These are phyloP conservation scores for Mucor plumbeus DNA, from an alignment of 371 early-diverging fungal species.

Conservation along the genomic window DNA sequence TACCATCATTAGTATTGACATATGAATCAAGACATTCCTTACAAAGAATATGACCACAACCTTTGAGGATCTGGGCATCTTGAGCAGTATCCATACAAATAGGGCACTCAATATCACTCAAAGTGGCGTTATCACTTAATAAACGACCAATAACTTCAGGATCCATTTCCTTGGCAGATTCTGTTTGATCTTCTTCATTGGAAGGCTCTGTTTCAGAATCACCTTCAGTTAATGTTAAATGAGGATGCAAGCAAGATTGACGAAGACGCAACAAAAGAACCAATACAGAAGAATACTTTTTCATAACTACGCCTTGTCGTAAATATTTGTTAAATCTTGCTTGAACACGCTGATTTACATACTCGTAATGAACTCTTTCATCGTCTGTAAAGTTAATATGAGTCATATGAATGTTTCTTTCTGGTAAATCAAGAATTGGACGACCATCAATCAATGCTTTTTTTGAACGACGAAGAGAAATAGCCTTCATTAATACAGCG, in stretches of 20 bases:
- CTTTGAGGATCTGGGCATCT: conserved; percentile 33
- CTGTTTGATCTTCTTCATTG: conserved; percentile 15
- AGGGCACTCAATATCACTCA: conserved; percentile 43
- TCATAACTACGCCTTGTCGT: conserved; percentile 59
- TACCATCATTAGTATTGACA: conserved; percentile 25
- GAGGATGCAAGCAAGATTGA: conserved; percentile 49
- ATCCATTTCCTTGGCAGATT: conserved; percentile 24
- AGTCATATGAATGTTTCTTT: conserved; percentile 59
- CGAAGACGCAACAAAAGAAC: conserved; percentile 46
- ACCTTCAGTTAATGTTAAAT: conserved; percentile 32
- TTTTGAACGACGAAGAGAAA: conserved; percentile 76
- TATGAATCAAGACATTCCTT: conserved; percentile 48
- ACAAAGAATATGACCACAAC: conserved; percentile 56
- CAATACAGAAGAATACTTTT: conserved; percentile 60
- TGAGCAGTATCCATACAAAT: conserved; percentile 55
- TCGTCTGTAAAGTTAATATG: conserved; percentile 57
- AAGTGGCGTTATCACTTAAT: conserved; percentile 18
- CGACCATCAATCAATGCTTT: conserved; percentile 64
- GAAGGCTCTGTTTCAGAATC: neutral
- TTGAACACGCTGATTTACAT: conserved; percentile 56
- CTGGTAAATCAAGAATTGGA: conserved; percentile 68
- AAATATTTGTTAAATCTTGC: conserved; percentile 56
- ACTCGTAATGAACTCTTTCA: conserved; percentile 69
- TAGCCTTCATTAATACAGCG: conserved; percentile 46
- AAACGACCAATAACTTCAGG: conserved; percentile 32